These are phyloP conservation scores for Buddleja alternifolia DNA, from an alignment of 257 asterid genomes.

Conservation along the genomic window DNA sequence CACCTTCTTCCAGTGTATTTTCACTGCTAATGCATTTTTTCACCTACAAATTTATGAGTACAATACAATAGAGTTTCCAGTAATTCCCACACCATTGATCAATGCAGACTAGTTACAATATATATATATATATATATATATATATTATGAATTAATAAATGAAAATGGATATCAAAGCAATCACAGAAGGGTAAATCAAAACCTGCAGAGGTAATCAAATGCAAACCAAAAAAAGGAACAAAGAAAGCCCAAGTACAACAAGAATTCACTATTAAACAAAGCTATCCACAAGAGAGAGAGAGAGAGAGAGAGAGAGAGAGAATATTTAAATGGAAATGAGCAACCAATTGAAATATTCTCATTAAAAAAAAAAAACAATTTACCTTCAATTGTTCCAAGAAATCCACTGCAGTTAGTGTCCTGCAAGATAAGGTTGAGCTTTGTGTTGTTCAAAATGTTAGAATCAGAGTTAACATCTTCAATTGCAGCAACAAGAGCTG, in stretches of 20 bases:
- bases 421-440: slow-evolving; percentile 63
- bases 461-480: slow-evolving; percentile 74
- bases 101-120: too few relatives aligned
- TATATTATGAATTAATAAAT: too few relatives aligned
- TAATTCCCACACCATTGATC: too few relatives aligned
- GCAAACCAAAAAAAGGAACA: neutral
- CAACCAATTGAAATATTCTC: neutral
- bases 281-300: too few relatives aligned
- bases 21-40: neutral
- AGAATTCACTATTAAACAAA: neutral
- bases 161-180: too few relatives aligned
- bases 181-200: too few relatives aligned
- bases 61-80: too few relatives aligned
- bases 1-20: neutral
- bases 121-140: too few relatives aligned
- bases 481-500: slow-evolving; percentile 75
- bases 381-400: slow-evolving; percentile 87
- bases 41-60: too few relatives aligned
- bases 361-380: neutral
- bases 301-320: too few relatives aligned
- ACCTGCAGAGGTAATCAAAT: neutral
- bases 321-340: neutral
- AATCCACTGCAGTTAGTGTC: slow-evolving; percentile 95
- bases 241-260: neutral
- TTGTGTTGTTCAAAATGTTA: slow-evolving; percentile 52